These are phyloP conservation scores for Nidularia sp. DNA, from an alignment of 768 basidiomycete species.

Conservation along the genomic window DNA sequence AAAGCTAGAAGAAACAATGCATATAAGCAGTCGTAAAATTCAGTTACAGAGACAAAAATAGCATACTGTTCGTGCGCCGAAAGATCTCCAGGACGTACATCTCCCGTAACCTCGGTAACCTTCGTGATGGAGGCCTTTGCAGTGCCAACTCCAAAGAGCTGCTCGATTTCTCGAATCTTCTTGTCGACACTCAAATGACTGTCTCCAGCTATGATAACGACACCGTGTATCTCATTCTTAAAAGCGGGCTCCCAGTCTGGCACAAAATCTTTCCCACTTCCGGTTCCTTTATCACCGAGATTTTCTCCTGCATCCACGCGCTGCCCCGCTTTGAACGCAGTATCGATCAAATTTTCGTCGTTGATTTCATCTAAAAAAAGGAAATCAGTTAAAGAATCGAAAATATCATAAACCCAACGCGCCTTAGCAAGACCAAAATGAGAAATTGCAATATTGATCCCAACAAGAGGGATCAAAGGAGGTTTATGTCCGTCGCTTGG, in stretches of 20 bases:
- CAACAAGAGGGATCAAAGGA: conserved; percentile 30
- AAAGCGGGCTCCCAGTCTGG: conserved; percentile 49
- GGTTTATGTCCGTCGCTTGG: conserved; percentile 12
- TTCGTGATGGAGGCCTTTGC: conserved; percentile 28
- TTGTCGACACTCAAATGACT: conserved; percentile 30
- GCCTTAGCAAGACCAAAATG: conserved; percentile 42
- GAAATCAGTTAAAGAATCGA: background rate
- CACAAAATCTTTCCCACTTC: conserved; percentile 14
- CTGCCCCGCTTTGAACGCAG: conserved; percentile 37
- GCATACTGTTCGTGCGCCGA: conserved; percentile 45
- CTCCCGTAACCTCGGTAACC: conserved; percentile 29
- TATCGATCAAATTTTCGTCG: conserved; percentile 31
- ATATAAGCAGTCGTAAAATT: too few relatives aligned
- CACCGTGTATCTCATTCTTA: conserved; percentile 40
- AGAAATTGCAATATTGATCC: conserved; percentile 53
- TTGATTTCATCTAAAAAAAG: conserved; percentile 29
- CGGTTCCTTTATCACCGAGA: conserved; percentile 32
- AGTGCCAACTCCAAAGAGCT: conserved; percentile 26
- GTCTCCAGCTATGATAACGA: conserved; percentile 48
- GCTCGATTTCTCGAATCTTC: conserved; percentile 25
- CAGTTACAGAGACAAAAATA: too few relatives aligned
- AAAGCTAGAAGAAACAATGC: conserved; percentile 26
- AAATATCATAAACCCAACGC: background rate
- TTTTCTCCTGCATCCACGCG: conserved; percentile 25
- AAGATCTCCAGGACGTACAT: conserved; percentile 37